Evolutionary conservation across 345 rosid species (phyloP).

Genomic region (Clarkia xantiana): DNA sequence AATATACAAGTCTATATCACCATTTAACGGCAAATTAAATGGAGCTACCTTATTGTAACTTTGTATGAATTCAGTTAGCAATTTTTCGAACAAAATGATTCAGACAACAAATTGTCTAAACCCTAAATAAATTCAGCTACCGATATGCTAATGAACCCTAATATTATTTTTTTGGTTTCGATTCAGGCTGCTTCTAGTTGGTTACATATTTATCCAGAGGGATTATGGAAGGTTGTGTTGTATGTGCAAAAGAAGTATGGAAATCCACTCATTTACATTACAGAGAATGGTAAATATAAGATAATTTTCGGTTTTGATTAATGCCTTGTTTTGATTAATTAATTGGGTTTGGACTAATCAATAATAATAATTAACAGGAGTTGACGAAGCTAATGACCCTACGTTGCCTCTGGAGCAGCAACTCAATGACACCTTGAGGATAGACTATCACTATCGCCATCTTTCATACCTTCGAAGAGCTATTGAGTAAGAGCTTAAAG

Average conservation of each 20-base stretch:
- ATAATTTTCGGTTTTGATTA: too few species aligned
- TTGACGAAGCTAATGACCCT: constrained; percentile 17
- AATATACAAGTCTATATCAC: too few species aligned
- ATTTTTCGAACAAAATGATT: too few species aligned
- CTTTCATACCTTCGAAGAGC: constrained; percentile 16
- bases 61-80: too few species aligned
- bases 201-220: constrained; percentile 16
- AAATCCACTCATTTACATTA: constrained; percentile 26
- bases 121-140: too few species aligned
- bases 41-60: too few species aligned
- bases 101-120: too few species aligned
- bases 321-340: too few species aligned
- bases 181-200: constrained; percentile 16
- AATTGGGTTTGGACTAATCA: too few species aligned
- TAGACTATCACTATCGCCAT: constrained; percentile 18
- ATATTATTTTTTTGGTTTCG: too few species aligned
- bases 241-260: constrained; percentile 17
- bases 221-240: constrained; percentile 13
- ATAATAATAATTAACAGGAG: constrained; percentile 10
- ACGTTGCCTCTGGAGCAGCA: constrained; percentile 17
- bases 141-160: too few species aligned
- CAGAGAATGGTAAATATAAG: constrained; percentile 37
- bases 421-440: constrained; percentile 19
- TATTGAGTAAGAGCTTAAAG: constrained; percentile 27
- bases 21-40: too few species aligned